Percentiles rank a stretch among this genome's conserved stretches.
Evolutionary conservation across 768 basidiomycete species (phyloP).

Genomic region (Hirschioporus abietinus): DNA sequence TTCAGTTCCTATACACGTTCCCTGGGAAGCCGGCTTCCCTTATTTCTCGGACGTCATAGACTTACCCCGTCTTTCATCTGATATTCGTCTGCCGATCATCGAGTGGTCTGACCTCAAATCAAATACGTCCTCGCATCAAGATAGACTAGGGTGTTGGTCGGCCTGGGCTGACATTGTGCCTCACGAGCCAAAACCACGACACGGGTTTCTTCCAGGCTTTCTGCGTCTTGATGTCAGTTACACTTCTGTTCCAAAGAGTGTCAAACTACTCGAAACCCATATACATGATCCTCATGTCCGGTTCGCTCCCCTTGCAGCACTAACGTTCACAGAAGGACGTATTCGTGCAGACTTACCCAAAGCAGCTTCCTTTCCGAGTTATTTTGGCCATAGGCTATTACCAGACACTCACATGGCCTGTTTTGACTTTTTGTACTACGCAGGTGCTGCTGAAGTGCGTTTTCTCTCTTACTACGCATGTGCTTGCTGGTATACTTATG

Average conservation of each 20-base stretch:
- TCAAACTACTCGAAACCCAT: slow-evolving; percentile 26
- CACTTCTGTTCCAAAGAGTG: slow-evolving; percentile 27
- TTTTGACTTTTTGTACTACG: slow-evolving; percentile 36
- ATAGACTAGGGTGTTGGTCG: slow-evolving; percentile 39
- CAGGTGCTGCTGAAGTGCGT: slow-evolving; percentile 26
- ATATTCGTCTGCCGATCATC: slow-evolving; percentile 31
- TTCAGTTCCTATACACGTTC: slow-evolving; percentile 36
- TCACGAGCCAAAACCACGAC: slow-evolving; percentile 21
- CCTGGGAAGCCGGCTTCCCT: slow-evolving; percentile 26
- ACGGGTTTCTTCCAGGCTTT: slow-evolving; percentile 20
- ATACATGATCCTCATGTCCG: slow-evolving; percentile 27
- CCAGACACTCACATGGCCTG: slow-evolving; percentile 37
- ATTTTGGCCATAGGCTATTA: slow-evolving; percentile 18
- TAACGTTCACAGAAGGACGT: slow-evolving; percentile 28
- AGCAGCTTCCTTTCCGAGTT: slow-evolving; percentile 21
- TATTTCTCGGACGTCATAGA: slow-evolving; percentile 39
- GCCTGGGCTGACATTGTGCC: slow-evolving; percentile 32
- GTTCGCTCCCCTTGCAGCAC: slow-evolving; percentile 27
- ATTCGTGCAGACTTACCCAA: slow-evolving; percentile 17
- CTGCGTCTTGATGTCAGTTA: slow-evolving; percentile 32
- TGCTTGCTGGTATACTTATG: not conserved
- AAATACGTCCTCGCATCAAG: slow-evolving; percentile 23
- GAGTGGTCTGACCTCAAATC: slow-evolving; percentile 41
- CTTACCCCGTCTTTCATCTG: slow-evolving; percentile 28
- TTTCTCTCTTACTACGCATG: slow-evolving; percentile 10